Base-by-base conservation (phyloP, 1,139 yeast species). In the Lizanozyma gosingica region DNA sequence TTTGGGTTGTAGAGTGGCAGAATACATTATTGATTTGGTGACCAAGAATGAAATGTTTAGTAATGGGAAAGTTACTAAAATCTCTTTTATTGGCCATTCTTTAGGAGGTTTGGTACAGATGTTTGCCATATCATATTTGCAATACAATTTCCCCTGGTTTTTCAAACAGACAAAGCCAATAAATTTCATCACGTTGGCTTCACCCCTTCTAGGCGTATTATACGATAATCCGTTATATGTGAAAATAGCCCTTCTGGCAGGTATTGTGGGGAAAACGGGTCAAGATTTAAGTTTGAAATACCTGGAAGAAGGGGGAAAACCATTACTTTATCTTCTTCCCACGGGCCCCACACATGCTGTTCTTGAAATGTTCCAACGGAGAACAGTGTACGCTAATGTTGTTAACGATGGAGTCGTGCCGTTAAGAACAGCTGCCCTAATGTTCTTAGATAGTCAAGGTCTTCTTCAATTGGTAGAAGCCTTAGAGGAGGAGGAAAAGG, bases 331-430 rank as follows among this genome's bases (percentile, higher is more conserved):
- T 39, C 58, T 84, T 15, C 62, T 92, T 27, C 95, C 97, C 0
- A 74, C 87, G 0, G 94, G 94, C 1, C 87, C 94, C 0, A 80
- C 94, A 0, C 87, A 84, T 51, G 69, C 63, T 34, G 73, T 83
- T 1, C 65, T 92, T 41, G 71, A 73, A 42, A 62, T 61, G 48
- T 92, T 92, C 56, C 63, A 64, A 39, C 68, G 83, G 43, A 67
- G 97, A 48, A 84, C 94, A 0, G 67, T 83, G 1, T 83, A 86
- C 53, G 90, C 94, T 2, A 85, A 85, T 53, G 79, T 82, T 1
- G 67, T 80, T n/a, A 79, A 84, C 54, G 96, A 86, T 57, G 98
- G 97, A 0, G 88, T 92, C 41, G 98, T 92, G 0, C 97, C 98
- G 0, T 64, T 92, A 45, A 65, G 79, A 41, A 67, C 83, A 0